A percentile compares a stretch with the other conserved stretches of the same genome.
Conservation (phyloP, 2,329 filamentous ascomycete genomes). For the Fusarium chlamydosporum region DNA sequence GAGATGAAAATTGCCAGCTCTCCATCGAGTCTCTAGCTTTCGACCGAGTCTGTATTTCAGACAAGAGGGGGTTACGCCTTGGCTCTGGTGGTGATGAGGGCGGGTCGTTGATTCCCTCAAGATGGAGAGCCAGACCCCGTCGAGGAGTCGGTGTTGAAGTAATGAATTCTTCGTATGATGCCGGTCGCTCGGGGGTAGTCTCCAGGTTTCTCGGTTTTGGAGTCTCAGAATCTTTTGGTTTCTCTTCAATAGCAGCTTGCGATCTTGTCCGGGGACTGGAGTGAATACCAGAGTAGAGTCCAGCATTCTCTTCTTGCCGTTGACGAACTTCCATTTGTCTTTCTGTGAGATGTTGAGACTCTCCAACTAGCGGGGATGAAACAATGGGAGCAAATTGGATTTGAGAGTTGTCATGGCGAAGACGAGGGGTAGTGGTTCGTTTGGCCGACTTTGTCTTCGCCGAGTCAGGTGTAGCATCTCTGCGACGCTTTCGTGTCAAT, state of each 20-base stretch:
- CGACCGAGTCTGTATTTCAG: conserved; percentile 67
- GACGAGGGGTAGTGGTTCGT: conserved; percentile 62
- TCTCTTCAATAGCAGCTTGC: conserved; percentile 39
- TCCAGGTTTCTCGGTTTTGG: conserved; percentile 51
- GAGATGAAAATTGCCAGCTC: conserved; percentile 71
- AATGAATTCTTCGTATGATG: conserved; percentile 66
- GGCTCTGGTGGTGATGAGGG: conserved; percentile 72
- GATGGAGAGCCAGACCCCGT: conserved; percentile 65
- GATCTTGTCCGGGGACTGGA: conserved; percentile 61
- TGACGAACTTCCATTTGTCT: conserved; percentile 83
- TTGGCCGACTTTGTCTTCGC: conserved; percentile 47
- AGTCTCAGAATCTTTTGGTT: conserved; percentile 24
- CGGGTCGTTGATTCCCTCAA: conserved; percentile 67
- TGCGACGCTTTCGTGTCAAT: conserved; percentile 50
- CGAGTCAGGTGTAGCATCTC: conserved; percentile 50
- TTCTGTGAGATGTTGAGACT: conserved; percentile 83
- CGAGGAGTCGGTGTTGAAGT: conserved; percentile 73
- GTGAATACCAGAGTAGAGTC: conserved; percentile 76
- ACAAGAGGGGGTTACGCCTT: conserved; percentile 65
- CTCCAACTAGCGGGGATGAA: conserved; percentile 64
- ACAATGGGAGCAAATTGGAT: conserved; percentile 80
- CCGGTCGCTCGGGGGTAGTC: conserved; percentile 62
- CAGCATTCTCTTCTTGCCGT: conserved; percentile 75
- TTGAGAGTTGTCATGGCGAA: conserved; percentile 86
- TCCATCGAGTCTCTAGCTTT: conserved; percentile 53